A percentile compares a stretch with the other conserved stretches of the same genome.
Conservation (phyloP, 73 alveolate genomes). For the Blepharisma japonicum region DNA sequence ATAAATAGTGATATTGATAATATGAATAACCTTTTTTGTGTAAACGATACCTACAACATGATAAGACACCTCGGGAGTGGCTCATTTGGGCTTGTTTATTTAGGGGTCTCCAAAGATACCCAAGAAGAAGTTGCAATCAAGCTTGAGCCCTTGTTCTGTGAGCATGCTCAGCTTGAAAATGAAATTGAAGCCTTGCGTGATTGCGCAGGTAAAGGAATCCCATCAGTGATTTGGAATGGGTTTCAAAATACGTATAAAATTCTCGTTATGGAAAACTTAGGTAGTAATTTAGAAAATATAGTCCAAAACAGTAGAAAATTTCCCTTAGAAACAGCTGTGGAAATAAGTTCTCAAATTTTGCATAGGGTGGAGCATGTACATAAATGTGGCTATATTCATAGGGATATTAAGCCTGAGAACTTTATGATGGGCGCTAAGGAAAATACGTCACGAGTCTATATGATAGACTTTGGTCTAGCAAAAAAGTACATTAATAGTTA, state of each 20-base stretch:
- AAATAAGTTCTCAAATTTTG: not conserved
- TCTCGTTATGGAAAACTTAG: constrained; percentile 44
- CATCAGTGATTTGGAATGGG: constrained; percentile 35
- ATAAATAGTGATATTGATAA: too few species aligned
- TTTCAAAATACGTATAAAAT: constrained; percentile 29
- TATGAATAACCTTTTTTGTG: too few species aligned
- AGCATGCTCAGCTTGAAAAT: constrained; percentile 74
- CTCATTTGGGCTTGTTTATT: constrained; percentile 46
- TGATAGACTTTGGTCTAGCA: constrained; percentile 76
- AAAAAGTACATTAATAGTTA: constrained; percentile 70
- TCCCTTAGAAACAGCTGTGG: not conserved
- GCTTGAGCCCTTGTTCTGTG: constrained; percentile 59
- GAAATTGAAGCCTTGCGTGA: constrained; percentile 66
- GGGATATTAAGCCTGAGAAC: constrained; percentile 73
- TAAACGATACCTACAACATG: constrained; percentile 43
- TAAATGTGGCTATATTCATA: constrained; percentile 38
- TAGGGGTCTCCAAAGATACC: constrained; percentile 43
- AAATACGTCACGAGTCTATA: constrained; percentile 51
- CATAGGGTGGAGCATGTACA: constrained; percentile 16
- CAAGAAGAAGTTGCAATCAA: constrained; percentile 63
- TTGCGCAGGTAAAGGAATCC: constrained; percentile 56
- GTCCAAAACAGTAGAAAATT: constrained; percentile 28
- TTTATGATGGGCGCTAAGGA: constrained; percentile 54
- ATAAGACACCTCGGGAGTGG: constrained; percentile 53
- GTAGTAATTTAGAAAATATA: constrained; percentile 39